These are phyloP conservation scores for Mortierella sp. DNA, from an alignment of 371 early-diverging fungal species.

Conservation along the genomic window DNA sequence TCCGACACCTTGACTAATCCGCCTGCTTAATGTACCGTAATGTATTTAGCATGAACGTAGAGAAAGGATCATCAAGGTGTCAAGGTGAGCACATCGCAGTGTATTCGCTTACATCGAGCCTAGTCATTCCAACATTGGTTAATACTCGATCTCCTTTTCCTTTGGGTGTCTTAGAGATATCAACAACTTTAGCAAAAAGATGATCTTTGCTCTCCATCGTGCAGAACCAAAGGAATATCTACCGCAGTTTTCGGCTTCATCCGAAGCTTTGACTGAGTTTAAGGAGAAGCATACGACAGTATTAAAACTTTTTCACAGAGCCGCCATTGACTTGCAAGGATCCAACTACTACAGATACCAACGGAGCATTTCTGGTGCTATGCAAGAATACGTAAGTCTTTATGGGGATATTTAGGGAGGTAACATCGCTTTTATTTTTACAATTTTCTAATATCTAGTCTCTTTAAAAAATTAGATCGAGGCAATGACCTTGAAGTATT, in stretches of 20 bases:
- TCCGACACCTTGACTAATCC: too few relatives aligned
- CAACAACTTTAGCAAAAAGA: conserved; percentile 71
- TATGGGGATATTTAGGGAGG: neutral
- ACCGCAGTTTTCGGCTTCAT: conserved; percentile 30
- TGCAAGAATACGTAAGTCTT: conserved; percentile 67
- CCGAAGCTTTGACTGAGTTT: conserved; percentile 60
- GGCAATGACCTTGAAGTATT: conserved; percentile 70
- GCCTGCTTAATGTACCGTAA: neutral
- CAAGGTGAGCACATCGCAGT: too few relatives aligned
- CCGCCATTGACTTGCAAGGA: conserved; percentile 64
- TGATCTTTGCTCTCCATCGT: conserved; percentile 76
- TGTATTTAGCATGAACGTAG: conserved; percentile 62
- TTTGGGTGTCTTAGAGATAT: conserved; percentile 63
- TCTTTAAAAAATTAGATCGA: conserved; percentile 64
- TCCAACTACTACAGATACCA: conserved; percentile 66
- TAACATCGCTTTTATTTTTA: too few relatives aligned
- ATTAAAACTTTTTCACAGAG: conserved; percentile 61
- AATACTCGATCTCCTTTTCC: neutral
- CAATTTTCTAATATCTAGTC: too few relatives aligned
- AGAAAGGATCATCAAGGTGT: conserved; percentile 73
- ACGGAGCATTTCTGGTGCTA: conserved; percentile 62
- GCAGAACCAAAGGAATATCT: conserved; percentile 51
- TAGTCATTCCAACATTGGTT: neutral
- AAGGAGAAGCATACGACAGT: conserved; percentile 62
- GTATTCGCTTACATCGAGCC: neutral